Conservation (phyloP, 2,329 filamentous ascomycete genomes). For the Pyrenophora seminiperda region DNA sequence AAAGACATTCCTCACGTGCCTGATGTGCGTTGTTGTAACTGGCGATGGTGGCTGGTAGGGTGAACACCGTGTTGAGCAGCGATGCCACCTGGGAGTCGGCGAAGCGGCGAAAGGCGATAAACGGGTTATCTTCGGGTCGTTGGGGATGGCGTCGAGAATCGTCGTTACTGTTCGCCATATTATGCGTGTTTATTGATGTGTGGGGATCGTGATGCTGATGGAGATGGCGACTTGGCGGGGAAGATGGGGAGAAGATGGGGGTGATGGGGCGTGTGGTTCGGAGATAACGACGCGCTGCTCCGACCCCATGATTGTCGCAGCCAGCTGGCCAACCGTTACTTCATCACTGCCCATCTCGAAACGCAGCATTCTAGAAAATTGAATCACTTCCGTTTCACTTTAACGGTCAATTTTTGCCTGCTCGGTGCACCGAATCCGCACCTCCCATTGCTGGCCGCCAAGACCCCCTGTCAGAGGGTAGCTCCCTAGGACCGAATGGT, state of each 20-base stretch:
- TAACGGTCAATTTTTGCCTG: neutral
- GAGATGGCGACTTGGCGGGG: neutral
- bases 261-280: slow-evolving; percentile 16
- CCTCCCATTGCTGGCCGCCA: no score
- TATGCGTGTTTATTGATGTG: slow-evolving; percentile 8
- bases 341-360: slow-evolving; percentile 3
- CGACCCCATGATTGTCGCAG: slow-evolving; percentile 7
- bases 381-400: no score
- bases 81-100: slow-evolving; percentile 63
- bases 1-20: slow-evolving; percentile 41
- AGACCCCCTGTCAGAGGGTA: no score
- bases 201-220: neutral
- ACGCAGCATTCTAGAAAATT: neutral
- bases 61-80: slow-evolving; percentile 59
- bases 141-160: slow-evolving; percentile 21
- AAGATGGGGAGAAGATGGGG: slow-evolving; percentile 11
- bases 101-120: slow-evolving; percentile 65
- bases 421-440: neutral
- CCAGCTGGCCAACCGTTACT: slow-evolving; percentile 11
- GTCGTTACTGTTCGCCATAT: slow-evolving; percentile 33
- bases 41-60: slow-evolving; percentile 43
- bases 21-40: slow-evolving; percentile 38
- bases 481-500: no score
- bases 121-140: slow-evolving; percentile 55
- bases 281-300: slow-evolving; percentile 16